Evolutionary conservation across 202 grass and related monocot genomes (phyloP).

Genomic region (Carex arenaria): DNA sequence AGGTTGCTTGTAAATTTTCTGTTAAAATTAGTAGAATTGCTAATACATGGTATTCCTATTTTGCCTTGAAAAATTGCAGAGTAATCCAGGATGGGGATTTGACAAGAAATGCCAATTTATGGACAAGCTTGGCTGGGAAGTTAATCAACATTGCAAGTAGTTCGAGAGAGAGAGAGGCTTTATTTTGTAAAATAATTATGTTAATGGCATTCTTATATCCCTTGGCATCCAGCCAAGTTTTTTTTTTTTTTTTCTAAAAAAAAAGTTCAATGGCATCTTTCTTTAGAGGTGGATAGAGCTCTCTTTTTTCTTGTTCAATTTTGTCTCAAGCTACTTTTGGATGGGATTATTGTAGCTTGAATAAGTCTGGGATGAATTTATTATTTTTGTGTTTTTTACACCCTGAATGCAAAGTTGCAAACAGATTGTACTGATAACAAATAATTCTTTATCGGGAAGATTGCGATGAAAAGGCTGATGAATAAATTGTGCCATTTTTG

Average conservation of each 20-base stretch:
- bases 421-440: background rate
- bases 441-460: too few relatives aligned
- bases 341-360: background rate
- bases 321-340: conserved; percentile 4
- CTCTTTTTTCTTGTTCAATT: conserved; percentile 6
- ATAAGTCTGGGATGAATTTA: background rate
- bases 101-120: conserved; percentile 84
- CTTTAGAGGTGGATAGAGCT: conserved; percentile 9
- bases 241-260: too few relatives aligned
- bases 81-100: conserved; percentile 80
- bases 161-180: conserved; percentile 10
- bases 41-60: background rate
- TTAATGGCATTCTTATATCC: too few relatives aligned
- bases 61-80: conserved; percentile 38
- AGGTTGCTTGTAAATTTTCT: background rate
- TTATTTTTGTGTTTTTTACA: background rate
- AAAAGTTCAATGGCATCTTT: conserved; percentile 22
- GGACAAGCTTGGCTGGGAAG: conserved; percentile 78
- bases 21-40: background rate
- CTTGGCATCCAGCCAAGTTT: too few relatives aligned
- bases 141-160: conserved; percentile 69
- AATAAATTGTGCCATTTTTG: too few relatives aligned
- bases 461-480: too few relatives aligned
- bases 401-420: background rate
- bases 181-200: conserved; percentile 23